Evolutionary conservation across 164 flowering plant genomes (phyloP).

Genomic region (Nelumbo lutea): DNA sequence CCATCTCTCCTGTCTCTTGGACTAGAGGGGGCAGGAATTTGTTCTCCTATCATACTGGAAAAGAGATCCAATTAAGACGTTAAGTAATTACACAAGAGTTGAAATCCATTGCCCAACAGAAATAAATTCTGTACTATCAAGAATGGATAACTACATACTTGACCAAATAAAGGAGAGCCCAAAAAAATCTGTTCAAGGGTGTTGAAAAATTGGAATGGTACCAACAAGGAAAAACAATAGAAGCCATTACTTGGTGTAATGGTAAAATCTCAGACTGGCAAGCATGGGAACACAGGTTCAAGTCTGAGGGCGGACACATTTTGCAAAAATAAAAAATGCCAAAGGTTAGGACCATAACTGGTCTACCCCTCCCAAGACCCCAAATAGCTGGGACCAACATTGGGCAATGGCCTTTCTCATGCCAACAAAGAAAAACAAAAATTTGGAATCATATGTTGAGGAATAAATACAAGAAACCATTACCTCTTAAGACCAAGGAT

Average conservation of each 20-base stretch:
- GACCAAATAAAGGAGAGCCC: background rate
- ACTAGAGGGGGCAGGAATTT: conserved; percentile 68
- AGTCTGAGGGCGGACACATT: too few species aligned
- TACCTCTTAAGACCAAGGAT: conserved; percentile 95
- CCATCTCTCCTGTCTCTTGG: conserved; percentile 90
- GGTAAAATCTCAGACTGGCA: too few species aligned
- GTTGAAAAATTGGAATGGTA: background rate
- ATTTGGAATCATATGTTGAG: too few species aligned
- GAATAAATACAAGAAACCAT: background rate
- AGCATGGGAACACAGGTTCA: too few species aligned
- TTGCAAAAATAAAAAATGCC: too few species aligned
- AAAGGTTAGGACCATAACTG: too few species aligned
- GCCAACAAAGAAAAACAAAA: too few species aligned
- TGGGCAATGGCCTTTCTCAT: too few species aligned
- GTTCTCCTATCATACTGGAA: conserved; percentile 94
- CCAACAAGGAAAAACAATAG: background rate
- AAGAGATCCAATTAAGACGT: conserved; percentile 9
- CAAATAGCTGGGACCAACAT: too few species aligned
- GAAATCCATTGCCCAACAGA: background rate
- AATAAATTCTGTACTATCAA: background rate
- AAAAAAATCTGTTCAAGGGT: background rate
- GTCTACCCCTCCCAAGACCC: too few species aligned
- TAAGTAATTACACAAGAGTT: background rate
- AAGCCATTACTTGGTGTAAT: background rate
- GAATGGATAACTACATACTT: background rate